Base-by-base conservation (phyloP, 2,329 filamentous ascomycete species). In the Pseudopithomyces maydicus region DNA sequence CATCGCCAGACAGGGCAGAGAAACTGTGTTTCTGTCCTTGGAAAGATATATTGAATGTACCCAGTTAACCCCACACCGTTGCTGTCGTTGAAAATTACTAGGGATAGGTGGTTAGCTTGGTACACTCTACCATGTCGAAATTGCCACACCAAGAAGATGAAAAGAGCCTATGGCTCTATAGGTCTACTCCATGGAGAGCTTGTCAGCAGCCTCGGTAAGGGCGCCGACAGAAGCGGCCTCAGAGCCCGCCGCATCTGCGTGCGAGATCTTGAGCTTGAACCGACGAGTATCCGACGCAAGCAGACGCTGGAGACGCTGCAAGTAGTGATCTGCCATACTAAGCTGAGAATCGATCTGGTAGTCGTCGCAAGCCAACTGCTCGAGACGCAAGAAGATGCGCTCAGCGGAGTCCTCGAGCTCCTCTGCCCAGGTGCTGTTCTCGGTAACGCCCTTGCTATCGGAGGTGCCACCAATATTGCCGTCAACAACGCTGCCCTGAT, bases 361-460 rank as follows among this genome's bases (percentile, higher is more conserved):
- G 52, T 74, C 71, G 36, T 75, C 73, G 7, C 58, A 26, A n/a
- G 70, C 71, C n/a, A 75, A 50, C 57, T 75, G 71, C 59, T 74
- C 71, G 3, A 75, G 62, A 19, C 61, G 60, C 54, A 62, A 32
- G 22, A 68, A 48, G 3, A 60, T 56, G 12, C 64, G 62, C 38
- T 72, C 69, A 22, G 72, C 48, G 7, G 49, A 33, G 1, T 69
- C 66, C 48, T 71, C 68, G 1, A 73, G 54, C n/a, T 74, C 70
- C 19, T 71, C 71, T 19, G 65, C 68, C 72, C 72, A 75, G 23
- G 69, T 73, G 52, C 59, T 71, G 61, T 69, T 69, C 59, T 75
- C 72, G 1, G 64, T 66, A 39, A 75, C 72, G 7, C 69, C 70
- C n/a, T n/a, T n/a, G n/a, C n/a, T n/a, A n/a, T n/a, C n/a, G n/a